Evolutionary conservation across 495 filamentous ascomycete species (phyloP).

Genomic region (Corynascus novoguineensis): DNA sequence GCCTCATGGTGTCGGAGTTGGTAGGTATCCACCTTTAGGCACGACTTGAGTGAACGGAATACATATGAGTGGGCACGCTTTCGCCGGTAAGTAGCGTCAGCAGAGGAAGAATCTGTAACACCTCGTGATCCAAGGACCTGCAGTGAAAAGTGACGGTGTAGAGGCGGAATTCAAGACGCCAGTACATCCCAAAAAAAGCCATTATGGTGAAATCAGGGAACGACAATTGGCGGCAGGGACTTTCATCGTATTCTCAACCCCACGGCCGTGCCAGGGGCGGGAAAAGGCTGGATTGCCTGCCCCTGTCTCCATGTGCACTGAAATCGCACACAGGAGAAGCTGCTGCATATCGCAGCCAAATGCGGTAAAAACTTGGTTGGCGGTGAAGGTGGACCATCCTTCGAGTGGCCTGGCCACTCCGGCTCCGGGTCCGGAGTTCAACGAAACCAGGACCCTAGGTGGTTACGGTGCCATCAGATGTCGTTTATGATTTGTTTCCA

Average conservation of each 20-base stretch:
- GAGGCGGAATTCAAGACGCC: neutral
- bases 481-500: slow-evolving; percentile 12
- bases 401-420: neutral
- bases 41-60: no score
- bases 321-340: slow-evolving; percentile 6
- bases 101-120: slow-evolving; percentile 7
- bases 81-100: neutral
- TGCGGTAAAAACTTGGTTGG: slow-evolving; percentile 1
- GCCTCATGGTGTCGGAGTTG: no score
- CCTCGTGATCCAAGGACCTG: slow-evolving; percentile 10
- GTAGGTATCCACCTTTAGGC: no score
- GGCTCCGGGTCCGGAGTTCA: neutral
- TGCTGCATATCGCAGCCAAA: slow-evolving; percentile 1
- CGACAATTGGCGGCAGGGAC: slow-evolving; percentile 1
- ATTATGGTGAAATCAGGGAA: neutral
- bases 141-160: slow-evolving; percentile 13
- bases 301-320: slow-evolving; percentile 6
- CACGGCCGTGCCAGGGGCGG: slow-evolving; percentile 12
- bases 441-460: neutral
- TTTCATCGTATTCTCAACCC: neutral
- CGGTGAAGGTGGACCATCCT: slow-evolving; percentile 10
- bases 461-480: neutral
- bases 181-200: no score
- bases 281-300: neutral
- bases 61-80: no score